A percentile compares a stretch with the other conserved stretches of the same genome.
Conservation (phyloP, 2,329 filamentous ascomycete genomes). For the Colletotrichum echinochloae region DNA sequence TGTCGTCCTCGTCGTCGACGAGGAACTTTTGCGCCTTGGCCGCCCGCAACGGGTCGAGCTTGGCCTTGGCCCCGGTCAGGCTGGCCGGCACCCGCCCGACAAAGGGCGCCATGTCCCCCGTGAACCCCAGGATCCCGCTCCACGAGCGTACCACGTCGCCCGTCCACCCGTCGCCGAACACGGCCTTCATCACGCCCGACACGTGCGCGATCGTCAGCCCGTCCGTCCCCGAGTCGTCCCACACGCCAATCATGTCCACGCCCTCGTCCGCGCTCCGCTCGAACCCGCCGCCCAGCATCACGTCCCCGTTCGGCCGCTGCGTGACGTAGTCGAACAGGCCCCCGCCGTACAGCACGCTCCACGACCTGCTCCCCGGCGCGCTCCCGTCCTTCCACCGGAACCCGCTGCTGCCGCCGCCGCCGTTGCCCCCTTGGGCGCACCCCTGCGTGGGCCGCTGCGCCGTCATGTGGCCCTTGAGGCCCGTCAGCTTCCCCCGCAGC, state of each 20-base stretch:
- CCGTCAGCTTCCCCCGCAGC: slow-evolving; percentile 58
- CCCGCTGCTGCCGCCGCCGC: background rate
- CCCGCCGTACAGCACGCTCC: slow-evolving; percentile 60
- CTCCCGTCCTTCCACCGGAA: slow-evolving; percentile 50
- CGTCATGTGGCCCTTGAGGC: slow-evolving; percentile 62
- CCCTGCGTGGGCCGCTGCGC: slow-evolving; percentile 56
- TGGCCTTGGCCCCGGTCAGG: slow-evolving; percentile 44
- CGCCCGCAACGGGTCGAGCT: background rate
- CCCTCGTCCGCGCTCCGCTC: slow-evolving; percentile 56
- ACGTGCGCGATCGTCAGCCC: slow-evolving; percentile 54
- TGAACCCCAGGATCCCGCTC: slow-evolving; percentile 62
- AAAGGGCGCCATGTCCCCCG: slow-evolving; percentile 62
- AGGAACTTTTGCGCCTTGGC: rapidly evolving
- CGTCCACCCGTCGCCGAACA: slow-evolving; percentile 56
- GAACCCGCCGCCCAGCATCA: slow-evolving; percentile 68
- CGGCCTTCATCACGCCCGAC: slow-evolving; percentile 55
- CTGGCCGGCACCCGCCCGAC: slow-evolving; percentile 57
- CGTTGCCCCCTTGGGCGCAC: too few relatives aligned
- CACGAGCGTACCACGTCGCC: slow-evolving; percentile 56
- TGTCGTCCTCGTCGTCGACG: background rate
- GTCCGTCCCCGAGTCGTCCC: slow-evolving; percentile 59
- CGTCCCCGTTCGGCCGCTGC: slow-evolving; percentile 59
- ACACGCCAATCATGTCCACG: slow-evolving; percentile 59
- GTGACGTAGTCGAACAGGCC: slow-evolving; percentile 64
- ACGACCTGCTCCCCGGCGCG: slow-evolving; percentile 59